phyloP scores from a whole-genome alignment of 768 basidiomycete genomes.

The Suillus discolor region DNA sequence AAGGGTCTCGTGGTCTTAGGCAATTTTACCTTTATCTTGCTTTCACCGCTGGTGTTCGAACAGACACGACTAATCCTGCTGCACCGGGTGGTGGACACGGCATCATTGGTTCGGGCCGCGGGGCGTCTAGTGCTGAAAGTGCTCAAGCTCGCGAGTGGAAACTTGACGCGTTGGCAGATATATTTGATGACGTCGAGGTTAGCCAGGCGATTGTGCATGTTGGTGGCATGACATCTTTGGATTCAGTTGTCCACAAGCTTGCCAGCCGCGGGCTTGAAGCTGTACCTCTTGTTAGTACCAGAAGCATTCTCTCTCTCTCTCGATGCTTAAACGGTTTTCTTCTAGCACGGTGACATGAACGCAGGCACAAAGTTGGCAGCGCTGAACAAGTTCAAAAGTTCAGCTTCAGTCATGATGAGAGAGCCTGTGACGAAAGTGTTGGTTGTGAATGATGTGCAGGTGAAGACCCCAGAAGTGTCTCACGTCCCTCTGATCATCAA shows the following conservation, averaged over 20 bases:
- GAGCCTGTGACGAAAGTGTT: constrained; percentile 74
- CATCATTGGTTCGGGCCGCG: constrained; percentile 92
- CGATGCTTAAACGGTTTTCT: constrained; percentile 17
- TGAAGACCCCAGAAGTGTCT: constrained; percentile 87
- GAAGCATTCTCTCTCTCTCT: constrained; percentile 3
- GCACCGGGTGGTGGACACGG: constrained; percentile 66
- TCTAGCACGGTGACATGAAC: constrained; percentile 92
- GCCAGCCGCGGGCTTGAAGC: constrained; percentile 85
- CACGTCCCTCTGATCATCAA: constrained; percentile 95
- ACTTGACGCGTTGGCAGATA: constrained; percentile 85
- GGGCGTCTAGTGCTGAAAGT: constrained; percentile 78
- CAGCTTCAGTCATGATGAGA: constrained; percentile 57
- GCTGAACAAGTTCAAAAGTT: constrained; percentile 79
- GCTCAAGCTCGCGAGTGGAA: constrained; percentile 93
- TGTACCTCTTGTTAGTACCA: constrained; percentile 75
- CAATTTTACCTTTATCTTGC: constrained; percentile 97
- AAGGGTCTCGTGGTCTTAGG: constrained; percentile 81
- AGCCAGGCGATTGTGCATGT: constrained; percentile 85
- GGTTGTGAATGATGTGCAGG: constrained; percentile 91
- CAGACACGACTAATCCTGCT: constrained; percentile 48
- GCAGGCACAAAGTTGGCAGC: constrained; percentile 78
- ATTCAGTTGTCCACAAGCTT: constrained; percentile 89
- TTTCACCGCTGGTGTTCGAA: constrained; percentile 83
- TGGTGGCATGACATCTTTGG: constrained; percentile 84
- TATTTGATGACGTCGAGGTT: constrained; percentile 86